A percentile compares a stretch with the other conserved stretches of the same genome.
Evolutionary conservation across 208 protist genomes (phyloP).

Genomic region (Acanthamoeba castellanii): DNA sequence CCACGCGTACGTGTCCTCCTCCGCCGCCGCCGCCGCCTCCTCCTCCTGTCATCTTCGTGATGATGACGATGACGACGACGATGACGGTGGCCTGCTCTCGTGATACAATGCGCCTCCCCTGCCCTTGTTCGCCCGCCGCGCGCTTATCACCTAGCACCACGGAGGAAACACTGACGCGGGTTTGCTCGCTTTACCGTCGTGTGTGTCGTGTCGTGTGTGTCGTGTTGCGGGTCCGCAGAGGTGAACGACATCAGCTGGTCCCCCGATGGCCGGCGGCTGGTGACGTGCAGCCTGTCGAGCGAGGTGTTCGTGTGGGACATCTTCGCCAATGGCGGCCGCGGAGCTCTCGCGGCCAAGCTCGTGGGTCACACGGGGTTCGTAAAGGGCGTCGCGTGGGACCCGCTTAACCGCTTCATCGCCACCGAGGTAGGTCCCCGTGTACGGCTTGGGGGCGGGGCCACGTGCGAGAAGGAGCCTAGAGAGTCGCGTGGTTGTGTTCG

Average conservation of each 20-base stretch:
- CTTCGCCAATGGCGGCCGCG: not conserved
- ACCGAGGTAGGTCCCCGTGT: slow-evolving; percentile 18
- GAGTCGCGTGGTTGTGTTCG: too few relatives aligned
- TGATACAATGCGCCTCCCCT: too few relatives aligned
- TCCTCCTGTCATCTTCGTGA: not conserved
- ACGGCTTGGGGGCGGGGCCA: too few relatives aligned
- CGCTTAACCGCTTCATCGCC: slow-evolving; percentile 47
- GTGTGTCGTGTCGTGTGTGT: too few relatives aligned
- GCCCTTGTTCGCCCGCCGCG: too few relatives aligned
- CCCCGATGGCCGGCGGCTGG: slow-evolving; percentile 32
- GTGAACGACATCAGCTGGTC: slow-evolving; percentile 70
- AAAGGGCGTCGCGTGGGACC: slow-evolving; percentile 68
- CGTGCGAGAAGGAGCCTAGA: not conserved
- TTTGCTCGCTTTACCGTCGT: too few relatives aligned
- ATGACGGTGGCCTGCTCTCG: too few relatives aligned
- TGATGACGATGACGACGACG: too few relatives aligned
- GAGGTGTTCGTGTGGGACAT: slow-evolving; percentile 71
- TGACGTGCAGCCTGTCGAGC: slow-evolving; percentile 35
- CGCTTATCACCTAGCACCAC: too few relatives aligned
- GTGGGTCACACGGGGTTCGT: slow-evolving; percentile 57
- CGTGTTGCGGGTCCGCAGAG: not conserved
- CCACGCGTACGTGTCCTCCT: not conserved
- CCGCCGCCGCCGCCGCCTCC: not conserved
- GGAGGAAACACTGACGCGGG: too few relatives aligned
- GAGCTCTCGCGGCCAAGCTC: slow-evolving; percentile 6